Conservation (phyloP, 1,284 basidiomycete genomes). For the Trichosporon asahii region DNA sequence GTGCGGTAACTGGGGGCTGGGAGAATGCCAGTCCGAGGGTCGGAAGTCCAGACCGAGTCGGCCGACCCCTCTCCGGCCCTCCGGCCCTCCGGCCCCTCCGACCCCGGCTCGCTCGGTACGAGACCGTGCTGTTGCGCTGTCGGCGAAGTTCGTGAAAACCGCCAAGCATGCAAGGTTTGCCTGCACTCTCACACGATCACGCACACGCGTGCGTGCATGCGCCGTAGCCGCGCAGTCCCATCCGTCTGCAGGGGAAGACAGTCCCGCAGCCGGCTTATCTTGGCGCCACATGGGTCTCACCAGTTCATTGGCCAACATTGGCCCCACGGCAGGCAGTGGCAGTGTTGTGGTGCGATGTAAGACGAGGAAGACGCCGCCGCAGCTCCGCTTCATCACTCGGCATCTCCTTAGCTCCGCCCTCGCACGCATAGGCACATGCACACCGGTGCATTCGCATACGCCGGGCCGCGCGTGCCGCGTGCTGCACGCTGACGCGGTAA, state of each 20-base stretch:
- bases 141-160: neutral
- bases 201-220: neutral
- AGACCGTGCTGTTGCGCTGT: neutral
- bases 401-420: neutral
- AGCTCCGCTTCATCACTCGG: neutral
- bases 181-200: neutral
- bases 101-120: neutral
- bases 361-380: neutral
- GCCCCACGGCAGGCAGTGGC: neutral
- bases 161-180: neutral
- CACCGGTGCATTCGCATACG: neutral
- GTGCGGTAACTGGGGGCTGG: neutral
- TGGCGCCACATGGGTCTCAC: neutral
- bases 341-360: neutral
- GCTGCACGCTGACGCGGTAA: neutral
- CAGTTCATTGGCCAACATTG: neutral
- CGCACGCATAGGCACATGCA: neutral
- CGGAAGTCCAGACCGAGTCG: neutral
- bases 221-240: neutral
- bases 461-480: neutral
- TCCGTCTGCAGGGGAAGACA: no score
- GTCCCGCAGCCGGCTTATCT: neutral
- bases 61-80: neutral
- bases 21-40: neutral
- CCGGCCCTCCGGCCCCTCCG: neutral